Evolutionary conservation across 345 rosid species (phyloP), one percentile per base, ranked within the genome.

Genomic region (Syzygium aromaticum): DNA sequence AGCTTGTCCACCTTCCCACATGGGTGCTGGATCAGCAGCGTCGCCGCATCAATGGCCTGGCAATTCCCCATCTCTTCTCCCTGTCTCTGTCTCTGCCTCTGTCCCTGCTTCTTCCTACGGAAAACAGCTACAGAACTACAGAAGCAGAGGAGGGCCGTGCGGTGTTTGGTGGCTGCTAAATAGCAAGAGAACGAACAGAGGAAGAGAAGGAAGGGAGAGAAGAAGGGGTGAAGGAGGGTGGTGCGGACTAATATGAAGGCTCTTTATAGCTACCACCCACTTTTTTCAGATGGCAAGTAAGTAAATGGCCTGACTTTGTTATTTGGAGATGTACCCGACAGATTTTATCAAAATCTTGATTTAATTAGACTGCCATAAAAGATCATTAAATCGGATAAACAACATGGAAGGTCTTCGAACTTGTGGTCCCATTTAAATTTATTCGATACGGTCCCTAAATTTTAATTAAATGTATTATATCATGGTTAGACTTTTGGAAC

Each of bases 31-130:
- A 97, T 90, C 77, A 93, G 95, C 46, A 97, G 91, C 9, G 94
- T 93, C 22, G 97, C 95, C 51, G 99, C 92, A 87, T 97, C 99
- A 33, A 93, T 87, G 22, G 98, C 98, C 89, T 97, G 99, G 86
- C 99, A 97, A 53, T 97, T 97, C 53, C 99, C 99, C 99, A 97
- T 97, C 57, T 23, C 33, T 51, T 51, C 52, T 52, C 38, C 54
- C 63, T 67, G 12, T 85, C 16, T 54, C 49, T 51, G 16, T 67
- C 23, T 38, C 28, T 52, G 2, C 4, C 15, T 73, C 28, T 19
- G 6, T 16, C 64, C 27, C 49, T 86, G 30, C 82, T 67, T 67
- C 56, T 67, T 67, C 25, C 43, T 28, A 21, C 23, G 40, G 33
- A 51, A 28, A 5, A 1, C 40, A 21, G 86, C 43, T 28, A 9